phyloP scores from a whole-genome alignment of 2,329 filamentous ascomycete species.

The Ascochyta clinopodiicola region DNA sequence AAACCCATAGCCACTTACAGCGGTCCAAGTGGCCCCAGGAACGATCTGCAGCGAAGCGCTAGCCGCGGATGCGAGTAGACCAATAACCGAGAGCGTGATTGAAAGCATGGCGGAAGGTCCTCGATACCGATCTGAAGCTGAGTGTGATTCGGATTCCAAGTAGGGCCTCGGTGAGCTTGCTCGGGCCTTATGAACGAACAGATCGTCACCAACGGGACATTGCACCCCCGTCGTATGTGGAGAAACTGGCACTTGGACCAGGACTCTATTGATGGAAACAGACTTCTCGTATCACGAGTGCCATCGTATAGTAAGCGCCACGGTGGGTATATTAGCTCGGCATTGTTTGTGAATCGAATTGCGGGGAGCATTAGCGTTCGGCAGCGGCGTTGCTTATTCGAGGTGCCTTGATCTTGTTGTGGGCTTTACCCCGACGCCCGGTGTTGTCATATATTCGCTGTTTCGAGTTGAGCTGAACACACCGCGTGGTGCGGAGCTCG shows the following conservation, averaged over 20 bases:
- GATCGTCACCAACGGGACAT: neutral
- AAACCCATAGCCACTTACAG: constrained; percentile 23
- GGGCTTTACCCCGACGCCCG: constrained; percentile 12
- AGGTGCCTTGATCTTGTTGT: neutral
- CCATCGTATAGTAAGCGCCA: constrained; percentile 9
- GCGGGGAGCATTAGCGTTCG: constrained; percentile 24
- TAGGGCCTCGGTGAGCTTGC: neutral
- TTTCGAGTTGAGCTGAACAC: neutral
- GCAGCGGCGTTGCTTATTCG: constrained; percentile 17
- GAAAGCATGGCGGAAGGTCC: constrained; percentile 28
- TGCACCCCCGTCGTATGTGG: neutral
- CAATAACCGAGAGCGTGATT: constrained; percentile 14
- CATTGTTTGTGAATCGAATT: constrained; percentile 20
- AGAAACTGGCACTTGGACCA: neutral
- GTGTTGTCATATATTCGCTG: constrained; percentile 2
- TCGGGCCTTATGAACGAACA: neutral
- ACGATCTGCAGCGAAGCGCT: constrained; percentile 48
- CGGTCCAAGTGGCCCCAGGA: constrained; percentile 50
- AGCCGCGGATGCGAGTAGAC: constrained; percentile 27
- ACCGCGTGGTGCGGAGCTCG: constrained; percentile 6
- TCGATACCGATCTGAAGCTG: neutral
- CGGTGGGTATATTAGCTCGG: constrained; percentile 14
- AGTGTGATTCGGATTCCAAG: neutral
- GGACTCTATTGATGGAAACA: constrained; percentile 17
- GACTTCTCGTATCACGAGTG: constrained; percentile 20